Evolutionary conservation across 192 early-diverging fungal species (phyloP), one percentile per base, ranked within the genome.

Genomic region (Dissophora ornata): DNA sequence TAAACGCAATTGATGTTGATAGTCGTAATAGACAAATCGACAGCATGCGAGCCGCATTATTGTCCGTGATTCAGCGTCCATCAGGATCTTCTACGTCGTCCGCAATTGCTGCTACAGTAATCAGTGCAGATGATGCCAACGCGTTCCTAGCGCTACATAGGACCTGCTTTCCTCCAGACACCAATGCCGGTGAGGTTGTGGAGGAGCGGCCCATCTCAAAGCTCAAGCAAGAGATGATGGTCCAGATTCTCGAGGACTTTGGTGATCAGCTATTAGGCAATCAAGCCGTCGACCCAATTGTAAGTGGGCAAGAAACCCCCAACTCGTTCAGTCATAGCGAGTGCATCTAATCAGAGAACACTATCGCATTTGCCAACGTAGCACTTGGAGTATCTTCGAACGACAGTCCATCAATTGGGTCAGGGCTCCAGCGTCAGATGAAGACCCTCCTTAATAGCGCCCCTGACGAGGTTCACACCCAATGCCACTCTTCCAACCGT

Each of bases 211-310:
- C 3, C 19, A 49, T 61, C n/a, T 49, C 58, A 18, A n/a, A 9
- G 18, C 62, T 65, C 51, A 44, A 65, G 41, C 41, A 33, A 32
- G 62, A 65, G 52, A 65, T 65, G 52, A 34, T 53, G 52, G 12
- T 65, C 41, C 51, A 65, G 51, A 33, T 55, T 33, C 62, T 65
- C 1, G 62, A 65, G 41, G 62, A 65, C 29, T 44, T 65, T 55
- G 62, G 62, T 0, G 51, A 55, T 6, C 62, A 33, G 33, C 29
- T 65, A 9, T 18, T 54, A 0, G 24, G 33, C 18, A 8, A 21
- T 10, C 45, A 33, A 7, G 12, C 44, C 8, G 6, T 15, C 7
- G 62, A 54, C 22, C 33, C 47, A 8, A 46, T 19, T 15, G 41
- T 53, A 42, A 65, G 62, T 21, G 15, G 18, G 10, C 44, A 38